phyloP scores from a whole-genome alignment of 345 rosid species.

The Excoecaria agallocha region DNA sequence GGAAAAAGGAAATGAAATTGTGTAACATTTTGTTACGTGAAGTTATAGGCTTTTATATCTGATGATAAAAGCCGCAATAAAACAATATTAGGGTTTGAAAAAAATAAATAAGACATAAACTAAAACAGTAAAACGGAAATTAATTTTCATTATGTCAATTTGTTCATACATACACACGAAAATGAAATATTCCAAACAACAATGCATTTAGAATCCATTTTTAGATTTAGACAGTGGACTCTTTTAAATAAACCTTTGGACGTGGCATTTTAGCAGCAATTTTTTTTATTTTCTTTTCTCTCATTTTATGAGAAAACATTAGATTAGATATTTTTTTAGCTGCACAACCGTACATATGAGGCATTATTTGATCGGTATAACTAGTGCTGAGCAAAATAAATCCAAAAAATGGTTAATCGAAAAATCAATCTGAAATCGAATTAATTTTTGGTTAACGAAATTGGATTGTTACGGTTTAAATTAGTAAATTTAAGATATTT shows the following conservation, averaged over 20 bases:
- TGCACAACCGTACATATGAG: no score
- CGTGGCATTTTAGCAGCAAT: neutral
- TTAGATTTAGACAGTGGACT: neutral
- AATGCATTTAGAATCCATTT: neutral
- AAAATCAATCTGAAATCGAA: no score
- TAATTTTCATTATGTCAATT: no score
- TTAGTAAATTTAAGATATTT: no score
- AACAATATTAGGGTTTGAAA: neutral
- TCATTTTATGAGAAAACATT: no score
- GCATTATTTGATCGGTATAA: no score
- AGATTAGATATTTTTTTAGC: no score
- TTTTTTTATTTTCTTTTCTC: neutral
- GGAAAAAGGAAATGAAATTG: neutral
- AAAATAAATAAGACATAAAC: neutral
- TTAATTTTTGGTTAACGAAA: no score
- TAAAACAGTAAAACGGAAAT: neutral
- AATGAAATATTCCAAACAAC: slow-evolving; percentile 19
- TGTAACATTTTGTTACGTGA: neutral
- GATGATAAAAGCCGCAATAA: neutral
- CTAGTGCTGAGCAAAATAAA: no score
- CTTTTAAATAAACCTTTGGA: neutral
- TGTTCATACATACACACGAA: neutral
- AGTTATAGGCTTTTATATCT: neutral
- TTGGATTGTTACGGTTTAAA: no score
- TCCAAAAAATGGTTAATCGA: no score